Evolutionary conservation across 2,329 filamentous ascomycete genomes (phyloP).

Genomic region (Parastagonospora nodorum): DNA sequence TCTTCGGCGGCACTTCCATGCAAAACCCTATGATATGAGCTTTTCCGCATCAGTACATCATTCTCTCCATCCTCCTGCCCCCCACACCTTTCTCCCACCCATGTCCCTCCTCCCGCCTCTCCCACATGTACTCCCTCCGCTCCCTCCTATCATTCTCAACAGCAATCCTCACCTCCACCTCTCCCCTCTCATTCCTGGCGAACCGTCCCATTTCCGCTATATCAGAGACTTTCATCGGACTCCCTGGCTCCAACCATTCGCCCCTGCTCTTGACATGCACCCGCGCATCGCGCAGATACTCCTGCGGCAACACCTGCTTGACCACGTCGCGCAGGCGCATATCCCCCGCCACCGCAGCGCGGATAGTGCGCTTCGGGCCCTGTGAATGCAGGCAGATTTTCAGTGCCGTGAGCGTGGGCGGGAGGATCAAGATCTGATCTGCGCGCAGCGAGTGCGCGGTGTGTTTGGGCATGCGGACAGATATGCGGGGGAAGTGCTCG

Average conservation of each 20-base stretch:
- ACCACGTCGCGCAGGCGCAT: constrained; percentile 19
- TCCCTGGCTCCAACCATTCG: constrained; percentile 12
- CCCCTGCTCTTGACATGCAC: constrained; percentile 12
- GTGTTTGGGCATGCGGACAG: neutral
- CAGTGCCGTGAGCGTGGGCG: constrained; percentile 3
- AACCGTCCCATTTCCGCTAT: constrained; percentile 5
- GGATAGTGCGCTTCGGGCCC: neutral
- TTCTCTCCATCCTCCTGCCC: constrained; percentile 7
- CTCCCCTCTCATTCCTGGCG: constrained; percentile 3
- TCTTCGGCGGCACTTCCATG: neutral
- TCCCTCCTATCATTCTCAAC: neutral
- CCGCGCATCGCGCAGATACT: neutral
- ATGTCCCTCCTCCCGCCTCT: neutral
- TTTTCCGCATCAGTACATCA: neutral
- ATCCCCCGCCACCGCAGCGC: constrained; percentile 9
- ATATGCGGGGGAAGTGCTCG: neutral
- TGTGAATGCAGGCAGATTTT: constrained; percentile 3
- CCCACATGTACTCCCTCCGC: neutral
- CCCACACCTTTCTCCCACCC: constrained; percentile 14
- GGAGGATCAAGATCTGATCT: constrained; percentile 13
- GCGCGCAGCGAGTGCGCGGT: neutral
- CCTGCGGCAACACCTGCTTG: constrained; percentile 7
- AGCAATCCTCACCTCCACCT: constrained; percentile 12
- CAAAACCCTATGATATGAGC: neutral
- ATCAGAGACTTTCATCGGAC: constrained; percentile 4